Percentiles rank a stretch among this genome's conserved stretches.
phyloP scores from a whole-genome alignment of 352 stramenopile species.

The Aphanomyces euteiches region DNA sequence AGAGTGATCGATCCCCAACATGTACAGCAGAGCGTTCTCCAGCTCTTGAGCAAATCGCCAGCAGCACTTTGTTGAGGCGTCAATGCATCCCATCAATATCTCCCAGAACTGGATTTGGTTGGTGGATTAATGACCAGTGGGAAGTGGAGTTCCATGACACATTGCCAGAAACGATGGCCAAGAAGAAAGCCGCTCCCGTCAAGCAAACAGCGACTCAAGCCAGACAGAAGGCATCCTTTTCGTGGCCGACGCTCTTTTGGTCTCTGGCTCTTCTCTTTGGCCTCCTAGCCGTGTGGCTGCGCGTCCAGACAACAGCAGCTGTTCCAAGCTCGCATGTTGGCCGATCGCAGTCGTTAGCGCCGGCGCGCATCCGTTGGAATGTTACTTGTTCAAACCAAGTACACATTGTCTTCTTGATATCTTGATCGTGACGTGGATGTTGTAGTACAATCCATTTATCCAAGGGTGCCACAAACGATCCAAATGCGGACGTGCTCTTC shows the following conservation, averaged over 20 bases:
- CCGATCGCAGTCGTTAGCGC: neutral
- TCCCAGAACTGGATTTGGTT: too few relatives aligned
- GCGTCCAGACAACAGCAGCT: neutral
- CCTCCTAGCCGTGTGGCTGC: constrained; percentile 7
- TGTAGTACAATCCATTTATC: constrained; percentile 40
- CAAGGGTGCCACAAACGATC: constrained; percentile 62
- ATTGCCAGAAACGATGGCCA: neutral
- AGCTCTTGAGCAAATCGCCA: too few relatives aligned
- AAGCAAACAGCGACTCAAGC: neutral
- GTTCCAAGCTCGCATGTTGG: neutral
- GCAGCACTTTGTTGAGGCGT: too few relatives aligned
- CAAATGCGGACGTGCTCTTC: constrained; percentile 64
- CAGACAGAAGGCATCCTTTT: neutral
- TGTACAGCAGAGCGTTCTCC: too few relatives aligned
- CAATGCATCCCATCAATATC: too few relatives aligned
- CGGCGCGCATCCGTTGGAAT: constrained; percentile 23
- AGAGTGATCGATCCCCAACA: too few relatives aligned
- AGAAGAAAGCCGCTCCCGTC: neutral
- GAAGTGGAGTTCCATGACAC: too few relatives aligned
- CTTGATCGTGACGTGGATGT: neutral
- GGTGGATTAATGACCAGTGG: too few relatives aligned
- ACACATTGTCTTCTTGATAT: neutral
- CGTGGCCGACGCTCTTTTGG: constrained; percentile 14
- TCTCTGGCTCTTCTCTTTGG: constrained; percentile 18
- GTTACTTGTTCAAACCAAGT: constrained; percentile 29